Evolutionary conservation across 192 early-diverging fungal species (phyloP), one percentile per base, ranked within the genome.

Genomic region (Gryganskiella cystojenkinii): DNA sequence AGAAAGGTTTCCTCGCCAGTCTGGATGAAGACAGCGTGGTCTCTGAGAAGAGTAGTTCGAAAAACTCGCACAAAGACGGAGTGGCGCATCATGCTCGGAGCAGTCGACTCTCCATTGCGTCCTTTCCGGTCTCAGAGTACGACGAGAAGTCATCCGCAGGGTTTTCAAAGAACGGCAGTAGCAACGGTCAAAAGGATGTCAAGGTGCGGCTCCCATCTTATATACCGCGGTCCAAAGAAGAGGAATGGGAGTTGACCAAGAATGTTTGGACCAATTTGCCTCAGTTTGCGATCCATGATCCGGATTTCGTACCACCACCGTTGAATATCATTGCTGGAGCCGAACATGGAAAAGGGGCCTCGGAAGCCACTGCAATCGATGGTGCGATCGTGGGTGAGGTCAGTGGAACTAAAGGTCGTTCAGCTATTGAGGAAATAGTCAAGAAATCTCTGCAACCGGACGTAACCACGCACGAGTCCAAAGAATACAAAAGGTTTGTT

Each of bases 231-330:
- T 56, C 57, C 54, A 69, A 78, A 25, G 61, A 69, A 22, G 67
- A 78, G 33, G 74, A 69, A 47, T 78, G 40, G 37, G 74, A 68
- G 46, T 24, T 78, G 55, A 78, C 74, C 25, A 68, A 78, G 67
- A 78, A 78, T 35, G 66, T 78, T 1, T 78, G 46, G 56, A 78
- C 74, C 53, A 78, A 78, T 14, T 33, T 78, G 11, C 66, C 74
- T 15, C 33, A 64, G 50, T 69, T 64, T 64, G 74, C 66, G 1
- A 78, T 78, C 31, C 66, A 78, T 40, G 61, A 78, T 37, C 15
- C 61, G 19, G 24, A 60, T 7, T 78, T 59, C 54, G 49, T 64
- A 20, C 67, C 74, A 3, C 34, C 42, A 28, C 27, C 63, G 40
- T 43, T 50, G 44, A 17, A 67, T 22, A 25, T 45, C 14, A 20